A percentile compares a stretch with the other conserved stretches of the same genome.
Conservation (phyloP, 2,329 filamentous ascomycete species). For the Pseudogymnoascus sp. region DNA sequence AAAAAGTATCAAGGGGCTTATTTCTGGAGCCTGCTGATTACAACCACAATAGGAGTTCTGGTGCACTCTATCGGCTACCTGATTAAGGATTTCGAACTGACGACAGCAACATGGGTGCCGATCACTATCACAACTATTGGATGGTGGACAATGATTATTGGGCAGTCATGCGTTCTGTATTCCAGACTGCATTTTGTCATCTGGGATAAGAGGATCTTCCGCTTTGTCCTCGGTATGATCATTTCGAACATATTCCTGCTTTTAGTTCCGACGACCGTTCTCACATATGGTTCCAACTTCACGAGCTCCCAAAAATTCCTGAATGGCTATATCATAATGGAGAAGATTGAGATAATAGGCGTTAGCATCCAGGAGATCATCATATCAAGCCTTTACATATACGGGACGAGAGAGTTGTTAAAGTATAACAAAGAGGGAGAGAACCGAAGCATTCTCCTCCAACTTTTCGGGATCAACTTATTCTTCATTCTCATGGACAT, state of each 20-base stretch:
- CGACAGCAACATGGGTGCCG: constrained; percentile 40
- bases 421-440: constrained; percentile 2
- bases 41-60: constrained; percentile 29
- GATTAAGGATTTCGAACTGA: constrained; percentile 32
- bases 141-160: constrained; percentile 50
- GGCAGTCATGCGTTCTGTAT: constrained; percentile 48
- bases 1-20: constrained; percentile 32
- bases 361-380: constrained; percentile 40
- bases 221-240: constrained; percentile 44
- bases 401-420: constrained; percentile 34
- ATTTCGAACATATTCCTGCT: constrained; percentile 42
- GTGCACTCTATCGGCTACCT: constrained; percentile 40
- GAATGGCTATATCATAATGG: constrained; percentile 31
- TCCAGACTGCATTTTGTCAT: constrained; percentile 48
- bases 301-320: constrained; percentile 24
- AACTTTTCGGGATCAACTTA: constrained; percentile 40
- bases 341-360: constrained; percentile 38
- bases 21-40: constrained; percentile 34
- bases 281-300: constrained; percentile 36
- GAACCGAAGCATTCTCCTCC: constrained; percentile 31
- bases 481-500: constrained; percentile 41
- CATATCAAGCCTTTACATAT: constrained; percentile 44
- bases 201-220: constrained; percentile 38
- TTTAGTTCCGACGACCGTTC: constrained; percentile 42
- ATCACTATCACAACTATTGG: constrained; percentile 31